A percentile compares a stretch with the other conserved stretches of the same genome.
phyloP scores from a whole-genome alignment of 192 early-diverging fungal species.

The Coemansia sp. region DNA sequence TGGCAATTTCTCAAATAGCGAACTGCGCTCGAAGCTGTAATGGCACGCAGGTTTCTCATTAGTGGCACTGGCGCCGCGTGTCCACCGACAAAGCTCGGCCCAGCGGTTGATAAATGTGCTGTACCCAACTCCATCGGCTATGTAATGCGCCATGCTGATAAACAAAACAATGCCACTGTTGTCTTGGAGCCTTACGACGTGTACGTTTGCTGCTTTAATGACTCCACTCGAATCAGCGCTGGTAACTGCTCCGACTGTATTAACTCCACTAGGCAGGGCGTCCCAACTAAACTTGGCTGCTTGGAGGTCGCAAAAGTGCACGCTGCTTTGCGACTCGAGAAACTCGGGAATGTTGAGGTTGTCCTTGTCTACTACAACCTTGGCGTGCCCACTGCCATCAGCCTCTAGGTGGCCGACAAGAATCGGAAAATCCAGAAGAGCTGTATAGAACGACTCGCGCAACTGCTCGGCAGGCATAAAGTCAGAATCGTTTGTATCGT shows the following conservation, averaged over 20 bases:
- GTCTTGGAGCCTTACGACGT: slow-evolving; percentile 14
- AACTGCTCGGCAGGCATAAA: slow-evolving; percentile 29
- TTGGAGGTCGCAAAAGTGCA: slow-evolving; percentile 14
- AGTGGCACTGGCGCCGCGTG: background rate
- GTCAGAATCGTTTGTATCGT: background rate
- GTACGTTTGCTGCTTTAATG: slow-evolving; percentile 15
- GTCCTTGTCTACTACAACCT: slow-evolving; percentile 10
- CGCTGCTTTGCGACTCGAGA: slow-evolving; percentile 10
- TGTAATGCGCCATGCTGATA: slow-evolving; percentile 21
- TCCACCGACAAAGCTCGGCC: slow-evolving; percentile 8
- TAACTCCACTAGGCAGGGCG: slow-evolving; percentile 5
- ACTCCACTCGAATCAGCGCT: background rate
- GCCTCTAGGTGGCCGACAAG: slow-evolving; percentile 16
- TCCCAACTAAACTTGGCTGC: slow-evolving; percentile 14
- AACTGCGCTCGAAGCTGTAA: background rate
- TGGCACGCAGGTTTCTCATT: background rate
- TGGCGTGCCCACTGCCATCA: background rate
- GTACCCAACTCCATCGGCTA: slow-evolving; percentile 18
- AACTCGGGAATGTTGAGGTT: slow-evolving; percentile 37
- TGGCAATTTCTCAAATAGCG: background rate
- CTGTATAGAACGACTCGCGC: slow-evolving; percentile 18
- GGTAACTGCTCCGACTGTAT: background rate
- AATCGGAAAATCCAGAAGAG: slow-evolving; percentile 25
- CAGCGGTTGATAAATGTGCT: slow-evolving; percentile 25
- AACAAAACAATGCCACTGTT: slow-evolving; percentile 34